phyloP scores from a whole-genome alignment of 225 moss, liverwort and hornwort species.

The Lunularia cruciata region DNA sequence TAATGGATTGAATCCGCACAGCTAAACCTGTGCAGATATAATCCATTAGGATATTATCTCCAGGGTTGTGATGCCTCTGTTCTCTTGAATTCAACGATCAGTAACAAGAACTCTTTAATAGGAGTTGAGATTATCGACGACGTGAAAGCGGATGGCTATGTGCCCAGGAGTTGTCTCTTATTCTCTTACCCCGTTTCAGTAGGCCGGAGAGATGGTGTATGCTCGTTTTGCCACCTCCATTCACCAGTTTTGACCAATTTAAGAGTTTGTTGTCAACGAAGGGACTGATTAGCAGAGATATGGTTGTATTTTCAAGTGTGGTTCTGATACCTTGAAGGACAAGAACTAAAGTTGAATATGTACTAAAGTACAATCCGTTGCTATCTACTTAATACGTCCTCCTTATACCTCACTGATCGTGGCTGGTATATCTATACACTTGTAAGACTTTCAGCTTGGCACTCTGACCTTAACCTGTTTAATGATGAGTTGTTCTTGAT shows the following conservation, averaged over 20 bases:
- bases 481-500: no score
- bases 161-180: slow-evolving; percentile 41
- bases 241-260: background rate
- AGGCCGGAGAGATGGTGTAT: slow-evolving; percentile 30
- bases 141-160: slow-evolving; percentile 19
- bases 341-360: no score
- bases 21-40: no score
- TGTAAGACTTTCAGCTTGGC: no score
- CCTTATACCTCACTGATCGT: background rate
- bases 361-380: no score
- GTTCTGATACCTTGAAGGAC: no score
- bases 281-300: slow-evolving; percentile 15
- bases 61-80: slow-evolving; percentile 55
- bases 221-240: slow-evolving; percentile 19
- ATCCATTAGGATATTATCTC: no score
- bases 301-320: slow-evolving; percentile 35
- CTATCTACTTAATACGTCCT: no score
- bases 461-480: no score
- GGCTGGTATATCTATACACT: no score
- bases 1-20: no score
- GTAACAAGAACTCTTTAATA: slow-evolving; percentile 38
- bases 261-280: background rate
- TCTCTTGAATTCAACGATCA: slow-evolving; percentile 20
- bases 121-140: slow-evolving; percentile 37
- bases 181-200: slow-evolving; percentile 24